Evolutionary conservation across 805 yeast genomes (phyloP).

Genomic region (Nakazawaea molendinolei): DNA sequence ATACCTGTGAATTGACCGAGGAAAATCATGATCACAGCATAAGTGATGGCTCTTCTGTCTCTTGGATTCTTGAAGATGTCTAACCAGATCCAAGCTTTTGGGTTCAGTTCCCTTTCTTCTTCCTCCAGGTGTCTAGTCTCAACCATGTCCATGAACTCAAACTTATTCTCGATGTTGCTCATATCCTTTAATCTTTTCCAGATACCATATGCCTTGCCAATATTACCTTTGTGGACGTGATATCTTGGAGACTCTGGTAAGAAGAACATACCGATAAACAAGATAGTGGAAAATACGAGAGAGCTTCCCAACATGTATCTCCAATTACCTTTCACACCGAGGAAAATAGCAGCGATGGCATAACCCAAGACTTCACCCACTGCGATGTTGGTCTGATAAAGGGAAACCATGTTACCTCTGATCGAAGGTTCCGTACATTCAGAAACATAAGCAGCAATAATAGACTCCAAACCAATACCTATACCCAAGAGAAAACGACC

Average conservation of each 20-base stretch:
- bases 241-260: conserved; percentile 60
- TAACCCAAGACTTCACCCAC: conserved; percentile 62
- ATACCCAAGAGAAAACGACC: conserved; percentile 56
- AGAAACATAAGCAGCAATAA: conserved; percentile 56
- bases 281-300: conserved; percentile 45
- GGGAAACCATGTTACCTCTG: conserved; percentile 54
- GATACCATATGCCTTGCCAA: conserved; percentile 46
- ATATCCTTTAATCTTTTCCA: conserved; percentile 53
- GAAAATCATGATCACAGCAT: conserved; percentile 50
- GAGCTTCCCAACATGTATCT: conserved; percentile 62
- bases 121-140: conserved; percentile 43
- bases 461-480: conserved; percentile 64
- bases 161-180: conserved; percentile 31
- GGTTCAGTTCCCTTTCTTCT: conserved; percentile 25
- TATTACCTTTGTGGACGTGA: conserved; percentile 42
- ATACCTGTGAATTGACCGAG: conserved; percentile 65
- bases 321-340: conserved; percentile 53
- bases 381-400: conserved; percentile 60
- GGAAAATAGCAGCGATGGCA: conserved; percentile 58
- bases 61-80: conserved; percentile 52
- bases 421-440: conserved; percentile 54
- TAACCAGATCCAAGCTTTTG: conserved; percentile 21
- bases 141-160: conserved; percentile 54
- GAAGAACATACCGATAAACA: conserved; percentile 44
- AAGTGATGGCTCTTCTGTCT: conserved; percentile 54